Conservation (phyloP, 1,284 basidiomycete genomes). For the Marasmius fiardii region DNA sequence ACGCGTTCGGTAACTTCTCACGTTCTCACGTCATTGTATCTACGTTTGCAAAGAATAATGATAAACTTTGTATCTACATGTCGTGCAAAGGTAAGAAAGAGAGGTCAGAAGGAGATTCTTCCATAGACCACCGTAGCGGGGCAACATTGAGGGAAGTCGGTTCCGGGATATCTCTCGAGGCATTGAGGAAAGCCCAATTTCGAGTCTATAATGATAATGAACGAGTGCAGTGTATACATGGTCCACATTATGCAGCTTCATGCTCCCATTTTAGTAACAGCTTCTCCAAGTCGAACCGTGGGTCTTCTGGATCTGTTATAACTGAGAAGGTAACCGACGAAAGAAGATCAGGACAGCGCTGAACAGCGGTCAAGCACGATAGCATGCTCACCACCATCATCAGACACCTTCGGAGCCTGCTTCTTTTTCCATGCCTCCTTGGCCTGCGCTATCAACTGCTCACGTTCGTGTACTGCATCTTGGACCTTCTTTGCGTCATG, state of each 20-base stretch:
- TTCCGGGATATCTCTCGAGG: not conserved
- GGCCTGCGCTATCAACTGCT: slow-evolving; percentile 82
- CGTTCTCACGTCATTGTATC: slow-evolving; percentile 10
- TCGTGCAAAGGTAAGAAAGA: not conserved
- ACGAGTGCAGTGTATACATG: not conserved
- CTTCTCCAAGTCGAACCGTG: slow-evolving; percentile 96
- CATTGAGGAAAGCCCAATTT: not conserved
- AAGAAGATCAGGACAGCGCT: slow-evolving; percentile 10
- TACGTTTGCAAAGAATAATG: not conserved
- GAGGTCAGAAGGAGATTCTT: no score
- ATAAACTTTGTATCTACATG: not conserved
- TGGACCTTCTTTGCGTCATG: slow-evolving; percentile 72
- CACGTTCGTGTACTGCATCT: slow-evolving; percentile 68
- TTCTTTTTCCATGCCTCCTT: slow-evolving; percentile 89
- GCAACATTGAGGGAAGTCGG: no score
- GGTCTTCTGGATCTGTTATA: slow-evolving; percentile 91
- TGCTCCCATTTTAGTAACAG: slow-evolving; percentile 76
- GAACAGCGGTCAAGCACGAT: not conserved
- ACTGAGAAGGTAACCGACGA: slow-evolving; percentile 47
- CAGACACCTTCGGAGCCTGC: slow-evolving; percentile 50
- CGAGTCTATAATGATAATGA: not conserved
- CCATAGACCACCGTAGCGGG: no score
- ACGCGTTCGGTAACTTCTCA: slow-evolving; percentile 3
- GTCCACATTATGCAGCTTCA: slow-evolving; percentile 35
- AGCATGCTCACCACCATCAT: slow-evolving; percentile 50